Conservation (phyloP, 139 green algal genomes). For the Zygnema circumcarinatum region DNA sequence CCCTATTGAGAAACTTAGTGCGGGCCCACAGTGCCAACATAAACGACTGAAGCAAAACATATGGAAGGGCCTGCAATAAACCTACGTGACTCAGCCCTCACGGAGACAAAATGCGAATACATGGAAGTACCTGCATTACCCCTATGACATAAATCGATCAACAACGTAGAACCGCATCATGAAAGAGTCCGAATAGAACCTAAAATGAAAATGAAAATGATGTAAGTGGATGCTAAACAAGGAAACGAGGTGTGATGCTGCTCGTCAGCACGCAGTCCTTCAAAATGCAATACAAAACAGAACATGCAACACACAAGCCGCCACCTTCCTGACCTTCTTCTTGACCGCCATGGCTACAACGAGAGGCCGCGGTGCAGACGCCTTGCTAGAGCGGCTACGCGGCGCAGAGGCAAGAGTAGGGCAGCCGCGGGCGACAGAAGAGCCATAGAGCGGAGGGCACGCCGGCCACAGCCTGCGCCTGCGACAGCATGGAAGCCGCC, state of each 20-base stretch:
- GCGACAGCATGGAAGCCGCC: background rate
- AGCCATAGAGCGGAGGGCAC: background rate
- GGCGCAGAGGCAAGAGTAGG: background rate
- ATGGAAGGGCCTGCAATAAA: too few species aligned
- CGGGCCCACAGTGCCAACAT: too few species aligned
- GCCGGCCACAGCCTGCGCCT: background rate
- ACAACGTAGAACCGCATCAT: constrained; percentile 5
- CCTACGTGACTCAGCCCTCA: too few species aligned
- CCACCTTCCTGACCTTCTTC: constrained; percentile 17
- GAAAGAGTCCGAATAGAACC: background rate
- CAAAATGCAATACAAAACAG: background rate
- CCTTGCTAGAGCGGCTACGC: background rate
- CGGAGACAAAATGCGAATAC: too few species aligned
- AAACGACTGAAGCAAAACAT: too few species aligned
- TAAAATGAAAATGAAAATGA: background rate
- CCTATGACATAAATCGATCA: constrained; percentile 5
- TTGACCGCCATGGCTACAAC: constrained; percentile 36
- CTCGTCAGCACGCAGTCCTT: background rate
- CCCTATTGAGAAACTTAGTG: too few species aligned
- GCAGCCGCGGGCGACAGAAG: background rate
- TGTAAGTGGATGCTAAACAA: too few species aligned
- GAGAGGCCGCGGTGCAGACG: background rate
- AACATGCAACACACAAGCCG: background rate
- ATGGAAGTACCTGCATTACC: background rate
- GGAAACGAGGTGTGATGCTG: background rate